These are phyloP conservation scores for Trichoderma polysporum DNA, from an alignment of 2,329 filamentous ascomycete genomes.

Conservation along the genomic window DNA sequence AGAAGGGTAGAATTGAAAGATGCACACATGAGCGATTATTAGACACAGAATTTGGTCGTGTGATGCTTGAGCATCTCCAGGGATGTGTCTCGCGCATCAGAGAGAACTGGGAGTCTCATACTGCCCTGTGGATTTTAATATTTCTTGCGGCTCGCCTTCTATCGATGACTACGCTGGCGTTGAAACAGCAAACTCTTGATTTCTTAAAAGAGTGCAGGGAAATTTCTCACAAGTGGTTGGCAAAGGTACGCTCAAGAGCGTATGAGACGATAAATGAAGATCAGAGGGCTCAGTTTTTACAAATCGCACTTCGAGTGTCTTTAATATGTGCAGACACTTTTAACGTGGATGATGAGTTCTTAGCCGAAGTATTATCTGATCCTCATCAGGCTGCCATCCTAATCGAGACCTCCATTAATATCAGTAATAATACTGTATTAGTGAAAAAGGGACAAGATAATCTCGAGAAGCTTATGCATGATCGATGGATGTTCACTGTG, in stretches of 20 bases:
- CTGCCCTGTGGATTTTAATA: constrained; percentile 23
- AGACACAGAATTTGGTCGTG: neutral
- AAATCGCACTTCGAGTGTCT: neutral
- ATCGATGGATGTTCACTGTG: neutral
- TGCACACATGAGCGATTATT: neutral
- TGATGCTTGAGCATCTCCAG: neutral
- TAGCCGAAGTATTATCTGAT: neutral
- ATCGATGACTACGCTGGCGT: constrained; percentile 1
- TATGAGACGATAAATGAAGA: neutral
- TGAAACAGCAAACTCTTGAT: neutral
- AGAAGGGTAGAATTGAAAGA: neutral
- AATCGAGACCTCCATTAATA: neutral
- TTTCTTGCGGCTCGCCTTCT: constrained; percentile 25
- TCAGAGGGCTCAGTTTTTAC: neutral
- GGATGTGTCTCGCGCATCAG: constrained; percentile 16
- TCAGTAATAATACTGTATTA: neutral
- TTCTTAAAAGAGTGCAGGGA: neutral
- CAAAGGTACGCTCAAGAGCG: neutral
- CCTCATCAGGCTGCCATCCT: neutral
- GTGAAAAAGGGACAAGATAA: neutral
- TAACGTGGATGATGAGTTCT: neutral
- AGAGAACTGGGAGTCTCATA: constrained; percentile 29
- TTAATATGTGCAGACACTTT: neutral
- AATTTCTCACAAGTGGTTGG: neutral
- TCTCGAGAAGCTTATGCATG: neutral